Percentiles rank a stretch among this genome's conserved stretches.
phyloP scores from a whole-genome alignment of 495 filamentous ascomycete species.

The Daldinia grandis region DNA sequence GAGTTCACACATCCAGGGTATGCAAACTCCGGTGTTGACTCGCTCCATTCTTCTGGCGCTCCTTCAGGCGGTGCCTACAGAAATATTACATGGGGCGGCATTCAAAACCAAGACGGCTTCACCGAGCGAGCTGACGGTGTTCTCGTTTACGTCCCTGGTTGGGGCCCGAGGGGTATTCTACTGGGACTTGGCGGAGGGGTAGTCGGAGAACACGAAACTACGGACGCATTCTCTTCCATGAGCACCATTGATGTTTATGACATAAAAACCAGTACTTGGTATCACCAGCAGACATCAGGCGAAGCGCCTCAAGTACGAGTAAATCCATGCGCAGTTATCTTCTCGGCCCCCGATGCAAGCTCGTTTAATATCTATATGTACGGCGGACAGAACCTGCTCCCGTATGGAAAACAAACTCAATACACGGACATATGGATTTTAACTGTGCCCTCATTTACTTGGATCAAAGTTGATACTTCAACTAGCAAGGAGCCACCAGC shows the following conservation, averaged over 20 bases:
- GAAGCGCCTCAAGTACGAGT: slow-evolving; percentile 70
- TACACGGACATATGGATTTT: slow-evolving; percentile 82
- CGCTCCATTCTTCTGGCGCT: slow-evolving; percentile 60
- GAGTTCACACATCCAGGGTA: slow-evolving; percentile 77
- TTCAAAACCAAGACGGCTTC: slow-evolving; percentile 70
- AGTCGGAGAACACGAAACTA: slow-evolving; percentile 49
- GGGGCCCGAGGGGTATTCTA: slow-evolving; percentile 73
- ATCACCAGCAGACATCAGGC: slow-evolving; percentile 74
- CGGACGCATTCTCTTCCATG: slow-evolving; percentile 69
- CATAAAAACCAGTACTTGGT: slow-evolving; percentile 79
- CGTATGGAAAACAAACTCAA: slow-evolving; percentile 57
- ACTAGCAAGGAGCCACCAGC: slow-evolving; percentile 64
- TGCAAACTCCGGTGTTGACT: slow-evolving; percentile 64
- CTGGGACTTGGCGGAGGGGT: slow-evolving; percentile 72
- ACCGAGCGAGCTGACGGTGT: slow-evolving; percentile 76
- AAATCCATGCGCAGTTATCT: slow-evolving; percentile 76
- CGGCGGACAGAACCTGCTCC: slow-evolving; percentile 72
- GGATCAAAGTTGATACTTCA: slow-evolving; percentile 68
- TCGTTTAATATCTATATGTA: slow-evolving; percentile 80
- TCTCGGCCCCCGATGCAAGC: slow-evolving; percentile 73
- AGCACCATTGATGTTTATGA: slow-evolving; percentile 79
- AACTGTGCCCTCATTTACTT: slow-evolving; percentile 76
- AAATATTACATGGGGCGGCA: slow-evolving; percentile 75
- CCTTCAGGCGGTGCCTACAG: slow-evolving; percentile 65
- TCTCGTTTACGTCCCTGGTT: slow-evolving; percentile 75